A percentile compares a stretch with the other conserved stretches of the same genome.
Evolutionary conservation across 768 basidiomycete species (phyloP).

Genomic region (Tubosaeta brunneosetosa): DNA sequence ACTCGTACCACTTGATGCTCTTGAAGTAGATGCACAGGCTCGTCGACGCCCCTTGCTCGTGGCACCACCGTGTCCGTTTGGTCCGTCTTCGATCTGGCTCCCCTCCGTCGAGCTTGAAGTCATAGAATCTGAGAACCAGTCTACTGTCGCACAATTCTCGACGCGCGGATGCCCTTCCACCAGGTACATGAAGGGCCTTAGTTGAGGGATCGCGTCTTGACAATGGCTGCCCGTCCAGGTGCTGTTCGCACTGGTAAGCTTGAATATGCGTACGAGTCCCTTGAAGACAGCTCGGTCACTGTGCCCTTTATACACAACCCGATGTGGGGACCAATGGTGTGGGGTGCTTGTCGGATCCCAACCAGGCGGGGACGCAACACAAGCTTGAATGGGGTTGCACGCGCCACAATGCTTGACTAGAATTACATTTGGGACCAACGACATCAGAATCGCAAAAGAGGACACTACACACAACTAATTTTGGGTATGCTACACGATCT

Average conservation of each 20-base stretch:
- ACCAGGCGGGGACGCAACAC: slow-evolving; percentile 9
- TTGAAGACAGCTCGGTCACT: neutral
- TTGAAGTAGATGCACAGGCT: neutral
- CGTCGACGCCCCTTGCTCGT: neutral
- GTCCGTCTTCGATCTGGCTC: neutral
- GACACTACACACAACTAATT: slow-evolving; percentile 15
- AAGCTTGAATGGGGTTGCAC: no score
- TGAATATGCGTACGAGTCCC: neutral
- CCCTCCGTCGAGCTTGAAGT: neutral
- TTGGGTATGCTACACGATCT: slow-evolving; percentile 24
- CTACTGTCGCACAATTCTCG: no score
- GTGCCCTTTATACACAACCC: slow-evolving; percentile 27
- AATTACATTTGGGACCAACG: no score
- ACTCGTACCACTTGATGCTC: neutral
- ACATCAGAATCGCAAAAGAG: neutral
- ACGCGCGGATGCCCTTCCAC: no score
- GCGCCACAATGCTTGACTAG: no score
- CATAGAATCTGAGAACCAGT: neutral
- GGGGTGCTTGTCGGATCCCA: slow-evolving; percentile 22
- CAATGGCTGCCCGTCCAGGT: neutral
- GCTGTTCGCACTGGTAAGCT: neutral
- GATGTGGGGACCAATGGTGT: slow-evolving; percentile 31
- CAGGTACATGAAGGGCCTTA: neutral
- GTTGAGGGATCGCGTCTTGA: neutral
- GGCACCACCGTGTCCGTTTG: neutral